Conservation (phyloP, 306 rosid genomes). For the Citrullus amarus region DNA sequence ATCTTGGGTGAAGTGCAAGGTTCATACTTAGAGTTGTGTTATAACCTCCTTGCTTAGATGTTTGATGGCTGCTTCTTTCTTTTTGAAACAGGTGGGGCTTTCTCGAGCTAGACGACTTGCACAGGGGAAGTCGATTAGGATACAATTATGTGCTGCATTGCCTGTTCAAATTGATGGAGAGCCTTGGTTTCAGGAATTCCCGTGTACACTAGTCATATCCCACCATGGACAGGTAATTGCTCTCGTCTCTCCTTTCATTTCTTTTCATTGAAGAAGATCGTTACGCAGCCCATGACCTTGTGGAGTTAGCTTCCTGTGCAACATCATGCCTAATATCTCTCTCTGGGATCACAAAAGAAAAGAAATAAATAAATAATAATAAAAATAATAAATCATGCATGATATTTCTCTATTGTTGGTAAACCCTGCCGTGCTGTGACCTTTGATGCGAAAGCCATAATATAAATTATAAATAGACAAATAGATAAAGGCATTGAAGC, state of each 20-base stretch:
- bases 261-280: background rate
- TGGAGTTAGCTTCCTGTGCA: background rate
- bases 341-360: background rate
- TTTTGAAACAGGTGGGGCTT: slow-evolving; percentile 71
- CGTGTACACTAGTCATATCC: slow-evolving; percentile 61
- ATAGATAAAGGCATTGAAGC: background rate
- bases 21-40: background rate
- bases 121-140: slow-evolving; percentile 84
- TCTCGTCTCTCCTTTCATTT: slow-evolving; percentile 12
- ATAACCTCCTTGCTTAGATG: background rate
- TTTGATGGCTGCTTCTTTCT: slow-evolving; percentile 9
- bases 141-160: slow-evolving; percentile 58
- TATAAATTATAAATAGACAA: too few relatives aligned
- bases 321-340: background rate
- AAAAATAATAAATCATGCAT: background rate
- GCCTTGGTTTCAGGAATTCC: slow-evolving; percentile 71
- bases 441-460: background rate
- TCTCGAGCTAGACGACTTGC: slow-evolving; percentile 98
- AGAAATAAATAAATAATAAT: too few relatives aligned
- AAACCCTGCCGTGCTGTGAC: background rate
- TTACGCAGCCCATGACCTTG: background rate
- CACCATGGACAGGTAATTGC: slow-evolving; percentile 87
- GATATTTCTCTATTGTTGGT: background rate
- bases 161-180: slow-evolving; percentile 99
- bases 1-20: background rate